Base-by-base conservation (phyloP, 2,329 filamentous ascomycete genomes). In the Diplodia corticola region DNA sequence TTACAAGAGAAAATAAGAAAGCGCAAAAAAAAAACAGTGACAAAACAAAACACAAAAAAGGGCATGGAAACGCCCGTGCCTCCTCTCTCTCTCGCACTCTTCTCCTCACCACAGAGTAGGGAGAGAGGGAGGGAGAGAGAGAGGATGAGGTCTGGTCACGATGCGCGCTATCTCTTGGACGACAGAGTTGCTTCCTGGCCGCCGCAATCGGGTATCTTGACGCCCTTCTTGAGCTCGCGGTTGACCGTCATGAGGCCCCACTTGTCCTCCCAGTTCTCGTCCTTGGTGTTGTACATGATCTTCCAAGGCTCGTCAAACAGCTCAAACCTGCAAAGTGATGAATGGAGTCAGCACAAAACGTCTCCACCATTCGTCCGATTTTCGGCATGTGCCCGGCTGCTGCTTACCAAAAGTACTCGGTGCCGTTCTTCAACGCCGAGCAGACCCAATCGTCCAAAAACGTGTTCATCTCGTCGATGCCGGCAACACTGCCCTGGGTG, bases 251-350 rank as follows among this genome's bases (percentile, higher is more conserved):
- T 89, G 15, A 98, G 80, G 10, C 95, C 94, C 94, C 94, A 97
- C 76, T 97, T 91, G 76, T 96, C 92, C 81, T 98, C 94, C 93
- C 93, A 97, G 63, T 91, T 84, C 79, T 78, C 70, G 54, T 69
- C 65, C 5, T 60, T 30, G 48, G 81, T 82, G 76, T 97, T 90
- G 80, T 88, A 97, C 20, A 78, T 74, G 65, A 90, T 82, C 81
- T 98, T 97, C 94, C 94, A 98, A 2, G 93, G 93, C 83, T 98
- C 94, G 75, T 98, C 94, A 76, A 97, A 98, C 10, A 93, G 92
- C 75, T 93, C 91, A 76, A 98, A 97, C 87, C 86, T 30, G 51
- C 13, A 10, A 15, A 17, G 15, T 49, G 20, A 53, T 40, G 28
- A n/a, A 7, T n/a, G 20, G 7, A 30, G n/a, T 33, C 13, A 20